Percentiles rank a stretch among this genome's conserved stretches.
These are phyloP conservation scores for Diaporthe capsici DNA, from an alignment of 2,329 filamentous ascomycete species.

Conservation along the genomic window DNA sequence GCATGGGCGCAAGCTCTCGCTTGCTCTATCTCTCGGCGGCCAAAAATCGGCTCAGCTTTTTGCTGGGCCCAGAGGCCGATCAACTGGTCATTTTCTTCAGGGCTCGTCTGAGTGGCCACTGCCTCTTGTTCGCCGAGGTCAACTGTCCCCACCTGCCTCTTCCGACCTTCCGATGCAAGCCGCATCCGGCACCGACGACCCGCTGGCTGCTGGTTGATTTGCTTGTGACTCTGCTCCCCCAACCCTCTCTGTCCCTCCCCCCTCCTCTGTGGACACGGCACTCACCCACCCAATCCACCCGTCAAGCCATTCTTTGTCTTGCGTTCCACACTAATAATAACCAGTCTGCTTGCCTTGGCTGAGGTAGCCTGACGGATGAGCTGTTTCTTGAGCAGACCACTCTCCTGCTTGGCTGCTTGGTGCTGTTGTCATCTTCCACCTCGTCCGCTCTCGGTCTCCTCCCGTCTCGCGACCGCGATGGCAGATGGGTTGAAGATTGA, in stretches of 20 bases:
- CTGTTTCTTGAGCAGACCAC: neutral
- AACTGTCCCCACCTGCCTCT: constrained; percentile 17
- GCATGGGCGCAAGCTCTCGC: neutral
- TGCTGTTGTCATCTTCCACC: neutral
- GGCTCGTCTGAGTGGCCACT: constrained; percentile 25
- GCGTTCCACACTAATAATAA: neutral
- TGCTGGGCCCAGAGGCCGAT: constrained; percentile 24
- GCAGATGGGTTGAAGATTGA: neutral
- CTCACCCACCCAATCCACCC: neutral
- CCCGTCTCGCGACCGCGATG: neutral
- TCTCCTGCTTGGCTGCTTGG: neutral
- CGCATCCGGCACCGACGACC: constrained; percentile 19
- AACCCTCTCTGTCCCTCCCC: neutral
- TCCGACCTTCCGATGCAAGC: constrained; percentile 25
- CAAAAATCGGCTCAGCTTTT: constrained; percentile 30
- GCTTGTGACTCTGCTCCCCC: constrained; percentile 8
- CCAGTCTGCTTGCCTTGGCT: neutral
- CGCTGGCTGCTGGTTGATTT: neutral
- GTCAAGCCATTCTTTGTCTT: constrained; percentile 5
- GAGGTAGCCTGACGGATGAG: neutral
- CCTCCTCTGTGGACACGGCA: neutral
- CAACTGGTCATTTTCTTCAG: constrained; percentile 34
- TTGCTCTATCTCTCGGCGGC: neutral
- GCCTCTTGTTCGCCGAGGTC: constrained; percentile 2
- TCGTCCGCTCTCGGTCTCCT: neutral